Conservation (phyloP, 176 grass and related monocot species). For the Zoysia pacifica region DNA sequence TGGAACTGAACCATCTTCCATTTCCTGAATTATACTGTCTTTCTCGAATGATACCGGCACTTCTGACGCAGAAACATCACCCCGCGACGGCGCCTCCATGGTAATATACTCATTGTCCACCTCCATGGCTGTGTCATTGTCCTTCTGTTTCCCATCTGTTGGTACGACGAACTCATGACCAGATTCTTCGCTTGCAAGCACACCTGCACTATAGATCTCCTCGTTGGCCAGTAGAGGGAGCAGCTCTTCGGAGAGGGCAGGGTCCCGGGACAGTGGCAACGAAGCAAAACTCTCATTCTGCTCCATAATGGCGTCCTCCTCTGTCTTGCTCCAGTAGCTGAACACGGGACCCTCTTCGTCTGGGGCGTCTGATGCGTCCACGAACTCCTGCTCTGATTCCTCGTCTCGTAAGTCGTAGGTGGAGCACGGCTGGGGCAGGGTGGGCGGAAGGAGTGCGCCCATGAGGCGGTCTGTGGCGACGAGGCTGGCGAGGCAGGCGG, state of each 20-base stretch:
- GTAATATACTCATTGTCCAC: background rate
- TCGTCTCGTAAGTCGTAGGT: background rate
- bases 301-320: background rate
- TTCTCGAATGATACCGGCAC: background rate
- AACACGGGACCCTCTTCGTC: background rate
- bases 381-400: background rate
- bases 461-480: constrained; percentile 22
- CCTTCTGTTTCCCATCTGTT: background rate
- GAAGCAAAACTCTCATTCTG: background rate
- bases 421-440: background rate
- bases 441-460: constrained; percentile 3
- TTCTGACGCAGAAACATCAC: background rate
- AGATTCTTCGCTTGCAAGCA: background rate
- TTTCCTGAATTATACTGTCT: background rate
- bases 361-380: background rate
- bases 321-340: background rate
- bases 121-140: background rate
- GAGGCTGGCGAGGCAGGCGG: constrained; percentile 14
- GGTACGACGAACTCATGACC: background rate
- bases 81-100: background rate
- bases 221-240: background rate
- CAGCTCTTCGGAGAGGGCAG: background rate
- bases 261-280: constrained; percentile 2
- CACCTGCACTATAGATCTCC: background rate
- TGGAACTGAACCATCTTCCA: background rate